A percentile compares a stretch with the other conserved stretches of the same genome.
Evolutionary conservation across 1,139 yeast species (phyloP).

Genomic region (Debaryomyces singareniensis): DNA sequence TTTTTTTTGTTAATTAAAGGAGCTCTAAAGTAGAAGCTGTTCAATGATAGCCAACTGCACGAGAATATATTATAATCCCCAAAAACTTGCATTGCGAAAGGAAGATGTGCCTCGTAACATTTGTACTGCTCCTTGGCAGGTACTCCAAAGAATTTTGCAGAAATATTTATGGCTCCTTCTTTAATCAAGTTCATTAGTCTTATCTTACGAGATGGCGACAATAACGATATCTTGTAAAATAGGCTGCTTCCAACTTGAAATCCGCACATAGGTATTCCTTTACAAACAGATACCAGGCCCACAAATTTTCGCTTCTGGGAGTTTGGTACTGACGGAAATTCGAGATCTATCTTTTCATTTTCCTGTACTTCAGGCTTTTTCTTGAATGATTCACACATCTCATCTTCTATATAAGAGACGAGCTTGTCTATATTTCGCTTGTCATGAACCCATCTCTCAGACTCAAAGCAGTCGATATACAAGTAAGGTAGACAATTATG

Average conservation of each 20-base stretch:
- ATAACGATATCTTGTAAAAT: conserved; percentile 61
- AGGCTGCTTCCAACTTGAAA: conserved; percentile 58
- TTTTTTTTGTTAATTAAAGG: conserved; percentile 23
- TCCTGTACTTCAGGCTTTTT: conserved; percentile 7
- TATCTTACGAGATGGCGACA: conserved; percentile 56
- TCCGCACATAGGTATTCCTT: conserved; percentile 82
- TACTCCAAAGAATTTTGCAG: background rate
- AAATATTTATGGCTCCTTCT: conserved; percentile 33
- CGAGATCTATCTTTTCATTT: conserved; percentile 7
- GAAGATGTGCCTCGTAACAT: conserved; percentile 73
- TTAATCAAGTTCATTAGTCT: conserved; percentile 57
- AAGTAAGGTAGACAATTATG: conserved; percentile 85
- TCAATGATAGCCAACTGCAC: conserved; percentile 63
- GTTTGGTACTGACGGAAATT: conserved; percentile 3
- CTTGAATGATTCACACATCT: conserved; percentile 13
- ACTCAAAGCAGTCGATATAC: conserved; percentile 45
- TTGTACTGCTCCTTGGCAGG: conserved; percentile 2
- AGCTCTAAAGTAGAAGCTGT: conserved; percentile 27
- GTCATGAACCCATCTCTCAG: conserved; percentile 1
- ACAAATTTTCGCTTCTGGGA: conserved; percentile 34
- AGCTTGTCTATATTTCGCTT: conserved; percentile 9
- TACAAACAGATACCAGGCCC: conserved; percentile 63
- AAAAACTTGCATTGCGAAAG: conserved; percentile 68
- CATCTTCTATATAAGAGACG: conserved; percentile 14
- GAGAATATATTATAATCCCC: conserved; percentile 82